phyloP scores from a whole-genome alignment of 305 asterid species.

The Fraxinus platypoda region DNA sequence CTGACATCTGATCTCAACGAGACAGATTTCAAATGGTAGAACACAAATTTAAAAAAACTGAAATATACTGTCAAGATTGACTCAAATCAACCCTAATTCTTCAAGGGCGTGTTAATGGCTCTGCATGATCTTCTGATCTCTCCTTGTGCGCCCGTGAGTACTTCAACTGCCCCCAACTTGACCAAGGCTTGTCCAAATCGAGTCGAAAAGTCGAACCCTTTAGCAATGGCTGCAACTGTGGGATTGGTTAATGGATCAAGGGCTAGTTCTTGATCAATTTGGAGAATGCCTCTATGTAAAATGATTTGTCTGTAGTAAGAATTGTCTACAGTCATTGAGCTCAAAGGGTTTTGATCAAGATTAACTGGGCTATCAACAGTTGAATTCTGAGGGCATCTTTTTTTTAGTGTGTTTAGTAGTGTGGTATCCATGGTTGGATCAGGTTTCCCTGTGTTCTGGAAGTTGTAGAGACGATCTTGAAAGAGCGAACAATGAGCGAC shows the following conservation, averaged over 20 bases:
- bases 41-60: not conserved
- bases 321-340: conserved; percentile 41
- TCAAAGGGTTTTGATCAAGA: conserved; percentile 49
- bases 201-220: conserved; percentile 28
- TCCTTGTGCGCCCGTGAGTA: conserved; percentile 45
- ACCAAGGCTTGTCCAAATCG: conserved; percentile 60
- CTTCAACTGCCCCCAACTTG: conserved; percentile 51
- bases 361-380: conserved; percentile 31
- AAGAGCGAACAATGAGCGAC: conserved; percentile 46
- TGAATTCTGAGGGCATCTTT: conserved; percentile 37
- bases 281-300: conserved; percentile 42
- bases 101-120: conserved; percentile 4
- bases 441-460: conserved; percentile 33
- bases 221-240: conserved; percentile 33
- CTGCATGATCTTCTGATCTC: conserved; percentile 46
- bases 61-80: not conserved
- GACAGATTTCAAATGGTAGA: not conserved
- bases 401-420: conserved; percentile 23
- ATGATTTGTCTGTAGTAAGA: conserved; percentile 49
- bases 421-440: conserved; percentile 49
- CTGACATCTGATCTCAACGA: not conserved
- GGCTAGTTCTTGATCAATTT: conserved; percentile 61
- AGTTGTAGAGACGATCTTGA: conserved; percentile 52
- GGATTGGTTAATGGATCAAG: conserved; percentile 34
- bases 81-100: not conserved